Evolutionary conservation across 2,329 filamentous ascomycete genomes (phyloP).

Genomic region (Sordariomycetes sp.): DNA sequence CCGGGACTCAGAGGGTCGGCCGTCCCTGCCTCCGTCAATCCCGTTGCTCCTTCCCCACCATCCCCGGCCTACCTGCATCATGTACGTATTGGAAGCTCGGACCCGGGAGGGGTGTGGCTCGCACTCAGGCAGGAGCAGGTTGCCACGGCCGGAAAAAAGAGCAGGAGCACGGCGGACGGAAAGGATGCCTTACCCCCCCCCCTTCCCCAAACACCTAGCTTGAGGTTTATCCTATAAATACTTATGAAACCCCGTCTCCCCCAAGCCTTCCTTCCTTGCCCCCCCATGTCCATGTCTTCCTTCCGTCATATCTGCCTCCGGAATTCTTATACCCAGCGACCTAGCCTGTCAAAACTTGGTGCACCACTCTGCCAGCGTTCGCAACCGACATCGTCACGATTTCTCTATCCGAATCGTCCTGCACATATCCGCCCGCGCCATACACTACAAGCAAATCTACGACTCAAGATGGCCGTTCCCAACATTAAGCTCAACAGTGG

Average conservation of each 20-base stretch:
- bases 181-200: neutral
- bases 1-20: too few species aligned
- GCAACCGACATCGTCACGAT: neutral
- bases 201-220: constrained; percentile 1
- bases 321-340: neutral
- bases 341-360: too few species aligned
- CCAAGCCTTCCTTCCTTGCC: neutral
- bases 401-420: neutral
- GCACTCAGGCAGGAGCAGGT: neutral
- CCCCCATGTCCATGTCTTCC: neutral
- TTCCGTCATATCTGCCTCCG: neutral
- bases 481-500: constrained; percentile 53
- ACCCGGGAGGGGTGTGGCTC: neutral
- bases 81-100: neutral
- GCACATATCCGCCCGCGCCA: neutral
- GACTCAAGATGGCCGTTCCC: constrained; percentile 7
- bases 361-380: neutral
- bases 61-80: neutral
- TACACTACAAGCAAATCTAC: neutral
- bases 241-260: neutral
- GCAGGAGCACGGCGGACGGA: neutral
- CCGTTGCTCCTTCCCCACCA: neutral
- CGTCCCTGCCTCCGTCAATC: neutral
- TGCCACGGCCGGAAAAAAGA: neutral
- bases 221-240: neutral